A percentile compares a stretch with the other conserved stretches of the same genome.
Evolutionary conservation across 495 filamentous ascomycete species (phyloP).

Genomic region (Tuber melanosporum): DNA sequence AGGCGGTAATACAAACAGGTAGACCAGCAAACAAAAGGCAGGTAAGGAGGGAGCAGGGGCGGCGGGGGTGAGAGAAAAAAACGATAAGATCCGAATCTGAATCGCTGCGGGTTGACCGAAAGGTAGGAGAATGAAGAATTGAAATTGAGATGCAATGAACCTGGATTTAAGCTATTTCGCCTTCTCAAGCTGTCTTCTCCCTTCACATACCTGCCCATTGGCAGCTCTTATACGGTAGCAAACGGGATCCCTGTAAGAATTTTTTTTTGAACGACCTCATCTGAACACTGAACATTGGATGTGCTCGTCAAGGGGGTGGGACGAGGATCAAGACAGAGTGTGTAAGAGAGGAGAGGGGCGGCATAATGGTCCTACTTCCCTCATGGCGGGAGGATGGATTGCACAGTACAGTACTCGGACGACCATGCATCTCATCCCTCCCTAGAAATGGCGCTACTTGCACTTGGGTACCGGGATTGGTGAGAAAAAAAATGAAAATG

Average conservation of each 20-base stretch:
- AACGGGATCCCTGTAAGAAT: not conserved
- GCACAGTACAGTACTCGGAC: no score
- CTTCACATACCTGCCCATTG: not conserved
- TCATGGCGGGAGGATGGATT: not conserved
- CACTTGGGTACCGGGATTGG: not conserved
- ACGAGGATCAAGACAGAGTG: not conserved
- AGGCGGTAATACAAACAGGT: not conserved
- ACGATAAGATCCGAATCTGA: not conserved
- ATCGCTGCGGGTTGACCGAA: not conserved
- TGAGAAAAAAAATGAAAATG: no score
- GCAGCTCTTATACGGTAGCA: not conserved
- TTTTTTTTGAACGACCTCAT: not conserved
- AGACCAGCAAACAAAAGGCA: not conserved
- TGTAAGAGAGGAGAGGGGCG: not conserved
- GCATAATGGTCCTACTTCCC: not conserved
- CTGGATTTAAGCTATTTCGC: not conserved
- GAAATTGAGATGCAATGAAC: not conserved
- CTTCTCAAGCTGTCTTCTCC: not conserved
- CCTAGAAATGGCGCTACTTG: no score
- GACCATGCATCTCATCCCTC: no score
- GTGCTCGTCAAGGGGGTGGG: not conserved
- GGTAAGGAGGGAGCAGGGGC: not conserved
- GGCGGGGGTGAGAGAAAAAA: not conserved
- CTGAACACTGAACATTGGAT: not conserved
- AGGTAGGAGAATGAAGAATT: not conserved